Conservation (phyloP, 768 basidiomycete species). For the Jaapia argillacea region DNA sequence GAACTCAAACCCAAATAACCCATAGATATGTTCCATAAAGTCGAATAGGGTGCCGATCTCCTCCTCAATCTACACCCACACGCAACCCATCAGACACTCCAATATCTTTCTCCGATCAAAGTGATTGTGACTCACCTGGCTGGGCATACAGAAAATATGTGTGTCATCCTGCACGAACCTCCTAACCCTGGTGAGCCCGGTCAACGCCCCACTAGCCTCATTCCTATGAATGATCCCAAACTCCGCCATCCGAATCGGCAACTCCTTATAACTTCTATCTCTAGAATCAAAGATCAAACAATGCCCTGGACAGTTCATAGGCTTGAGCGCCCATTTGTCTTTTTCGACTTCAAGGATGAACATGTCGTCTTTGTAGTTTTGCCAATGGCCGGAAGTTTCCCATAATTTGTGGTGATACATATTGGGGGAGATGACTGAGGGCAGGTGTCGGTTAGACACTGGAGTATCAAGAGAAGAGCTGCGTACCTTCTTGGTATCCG, state of each 20-base stretch:
- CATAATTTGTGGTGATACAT: constrained; percentile 95
- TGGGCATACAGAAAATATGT: constrained; percentile 96
- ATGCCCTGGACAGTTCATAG: constrained; percentile 99
- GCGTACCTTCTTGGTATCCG: constrained; percentile 84
- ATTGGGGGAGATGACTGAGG: constrained; percentile 91
- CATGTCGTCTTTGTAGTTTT: constrained; percentile 98
- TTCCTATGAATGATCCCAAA: constrained; percentile 97
- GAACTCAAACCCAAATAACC: constrained; percentile 91
- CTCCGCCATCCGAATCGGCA: constrained; percentile 96
- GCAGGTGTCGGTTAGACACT: constrained; percentile 1
- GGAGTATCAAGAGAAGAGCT: neutral
- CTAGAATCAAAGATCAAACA: constrained; percentile 92
- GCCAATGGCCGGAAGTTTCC: constrained; percentile 98
- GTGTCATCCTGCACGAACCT: constrained; percentile 98
- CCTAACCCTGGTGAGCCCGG: constrained; percentile 87
- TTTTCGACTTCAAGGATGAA: constrained; percentile 92
- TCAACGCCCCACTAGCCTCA: constrained; percentile 90
- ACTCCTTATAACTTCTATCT: constrained; percentile 89
- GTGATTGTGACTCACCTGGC: constrained; percentile 43
- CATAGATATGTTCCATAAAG: constrained; percentile 92
- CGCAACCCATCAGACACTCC: constrained; percentile 3
- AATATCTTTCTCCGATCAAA: constrained; percentile 3
- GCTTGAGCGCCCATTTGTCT: constrained; percentile 92
- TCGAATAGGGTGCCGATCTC: constrained; percentile 87
- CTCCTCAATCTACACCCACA: constrained; percentile 70